Evolutionary conservation across 371 early-diverging fungal genomes (phyloP).

Genomic region (Choanephora cucurbitarum): DNA sequence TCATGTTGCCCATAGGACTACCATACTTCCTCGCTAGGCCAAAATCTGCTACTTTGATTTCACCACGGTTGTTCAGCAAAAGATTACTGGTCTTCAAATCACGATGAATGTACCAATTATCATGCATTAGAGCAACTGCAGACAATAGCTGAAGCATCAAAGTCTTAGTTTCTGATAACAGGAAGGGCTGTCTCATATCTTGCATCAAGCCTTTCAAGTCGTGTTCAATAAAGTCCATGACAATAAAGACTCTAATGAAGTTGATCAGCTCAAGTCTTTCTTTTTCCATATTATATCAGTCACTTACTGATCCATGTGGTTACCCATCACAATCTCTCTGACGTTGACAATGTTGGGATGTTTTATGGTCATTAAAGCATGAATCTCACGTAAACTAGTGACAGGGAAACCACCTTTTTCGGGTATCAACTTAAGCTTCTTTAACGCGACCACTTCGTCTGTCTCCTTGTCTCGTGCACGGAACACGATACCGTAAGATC

Average conservation of each 20-base stretch:
- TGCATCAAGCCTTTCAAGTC: conserved; percentile 92
- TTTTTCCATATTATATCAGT: too few species aligned
- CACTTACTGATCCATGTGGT: conserved; percentile 72
- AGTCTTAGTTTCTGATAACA: conserved; percentile 91
- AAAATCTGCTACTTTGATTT: conserved; percentile 87
- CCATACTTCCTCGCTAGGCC: conserved; percentile 77
- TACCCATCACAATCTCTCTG: conserved; percentile 88
- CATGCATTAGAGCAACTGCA: conserved; percentile 89
- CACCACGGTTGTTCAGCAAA: conserved; percentile 84
- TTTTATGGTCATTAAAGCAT: conserved; percentile 82
- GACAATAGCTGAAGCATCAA: conserved; percentile 87
- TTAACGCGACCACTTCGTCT: conserved; percentile 96
- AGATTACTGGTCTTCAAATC: conserved; percentile 98
- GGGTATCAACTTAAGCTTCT: conserved; percentile 94
- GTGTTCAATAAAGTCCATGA: conserved; percentile 97
- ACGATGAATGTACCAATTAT: conserved; percentile 94
- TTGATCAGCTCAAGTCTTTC: neutral
- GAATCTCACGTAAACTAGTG: conserved; percentile 91
- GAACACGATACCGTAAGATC: conserved; percentile 99
- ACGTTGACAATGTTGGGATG: conserved; percentile 97
- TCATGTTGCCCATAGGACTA: conserved; percentile 75
- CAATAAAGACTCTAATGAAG: conserved; percentile 93
- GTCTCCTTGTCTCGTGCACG: conserved; percentile 91
- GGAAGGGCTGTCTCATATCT: conserved; percentile 76
- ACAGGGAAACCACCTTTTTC: conserved; percentile 97